Conservation (phyloP, 495 filamentous ascomycete species). For the Neurospora hispaniola region DNA sequence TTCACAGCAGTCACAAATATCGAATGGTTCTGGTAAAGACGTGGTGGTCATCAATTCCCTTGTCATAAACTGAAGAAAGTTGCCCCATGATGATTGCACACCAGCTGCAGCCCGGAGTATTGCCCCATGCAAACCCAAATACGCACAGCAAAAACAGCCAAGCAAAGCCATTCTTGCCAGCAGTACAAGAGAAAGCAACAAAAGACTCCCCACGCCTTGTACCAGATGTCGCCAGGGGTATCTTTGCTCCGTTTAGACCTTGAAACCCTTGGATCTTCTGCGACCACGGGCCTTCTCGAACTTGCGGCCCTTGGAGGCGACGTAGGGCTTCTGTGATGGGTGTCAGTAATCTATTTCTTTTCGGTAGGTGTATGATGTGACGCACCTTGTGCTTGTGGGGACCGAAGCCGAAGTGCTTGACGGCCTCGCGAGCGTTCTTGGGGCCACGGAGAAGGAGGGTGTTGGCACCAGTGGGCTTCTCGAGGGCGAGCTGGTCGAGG, state of each 20-base stretch:
- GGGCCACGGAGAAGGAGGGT: slow-evolving; percentile 90
- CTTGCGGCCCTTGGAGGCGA: slow-evolving; percentile 97
- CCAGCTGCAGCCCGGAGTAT: background rate
- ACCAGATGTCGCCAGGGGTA: slow-evolving; percentile 10
- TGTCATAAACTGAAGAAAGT: background rate
- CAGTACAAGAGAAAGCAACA: slow-evolving; percentile 2
- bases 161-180: background rate
- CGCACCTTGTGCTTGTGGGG: slow-evolving; percentile 93
- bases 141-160: background rate
- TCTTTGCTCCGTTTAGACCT: slow-evolving; percentile 59
- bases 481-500: slow-evolving; percentile 88
- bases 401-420: slow-evolving; percentile 98
- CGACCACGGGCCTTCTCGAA: slow-evolving; percentile 97
- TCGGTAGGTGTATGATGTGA: slow-evolving; percentile 4
- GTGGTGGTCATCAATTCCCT: background rate
- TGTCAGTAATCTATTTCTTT: slow-evolving; percentile 16
- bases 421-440: slow-evolving; percentile 92
- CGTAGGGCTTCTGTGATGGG: slow-evolving; percentile 70
- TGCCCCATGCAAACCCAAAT: background rate
- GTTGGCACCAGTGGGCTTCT: slow-evolving; percentile 87
- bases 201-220: slow-evolving; percentile 10
- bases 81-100: background rate
- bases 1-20: background rate
- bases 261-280: slow-evolving; percentile 94
- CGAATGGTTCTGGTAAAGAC: background rate